Conservation (phyloP, 1,284 basidiomycete genomes). For the Takashimella koratensis region DNA sequence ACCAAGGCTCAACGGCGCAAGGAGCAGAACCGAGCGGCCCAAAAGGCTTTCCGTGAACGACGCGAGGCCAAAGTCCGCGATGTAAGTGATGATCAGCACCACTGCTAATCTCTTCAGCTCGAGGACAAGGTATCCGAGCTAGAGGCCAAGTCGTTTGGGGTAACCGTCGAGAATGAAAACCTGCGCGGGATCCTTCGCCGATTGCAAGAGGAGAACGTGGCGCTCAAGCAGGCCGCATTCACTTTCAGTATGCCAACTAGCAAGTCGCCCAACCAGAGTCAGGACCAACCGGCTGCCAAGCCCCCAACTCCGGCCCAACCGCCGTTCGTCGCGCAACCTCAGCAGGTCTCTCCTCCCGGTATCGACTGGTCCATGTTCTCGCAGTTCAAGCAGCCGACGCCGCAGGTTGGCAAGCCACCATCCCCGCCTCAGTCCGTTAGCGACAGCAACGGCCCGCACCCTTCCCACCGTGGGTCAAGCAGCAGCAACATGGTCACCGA, state of each 20-base stretch:
- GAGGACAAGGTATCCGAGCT: constrained; percentile 48
- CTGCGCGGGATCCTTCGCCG: constrained; percentile 46
- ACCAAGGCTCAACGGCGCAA: constrained; percentile 46
- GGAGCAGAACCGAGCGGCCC: constrained; percentile 50
- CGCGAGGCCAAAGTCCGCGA: constrained; percentile 48
- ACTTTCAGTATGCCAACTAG: constrained; percentile 46
- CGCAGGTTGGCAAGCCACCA: constrained; percentile 32
- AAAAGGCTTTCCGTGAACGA: constrained; percentile 50
- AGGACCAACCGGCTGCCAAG: not conserved
- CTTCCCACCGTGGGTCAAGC: constrained; percentile 18
- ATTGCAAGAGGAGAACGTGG: constrained; percentile 49
- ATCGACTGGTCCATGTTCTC: constrained; percentile 18
- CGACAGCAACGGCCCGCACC: constrained; percentile 29
- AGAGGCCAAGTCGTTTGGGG: constrained; percentile 44
- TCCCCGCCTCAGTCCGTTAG: constrained; percentile 32
- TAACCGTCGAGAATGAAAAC: constrained; percentile 48
- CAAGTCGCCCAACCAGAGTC: constrained; percentile 4
- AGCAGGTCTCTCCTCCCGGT: not conserved
- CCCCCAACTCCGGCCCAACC: constrained; percentile 2
- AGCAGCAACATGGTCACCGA: constrained; percentile 9
- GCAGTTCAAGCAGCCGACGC: constrained; percentile 7
- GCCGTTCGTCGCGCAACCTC: not conserved
- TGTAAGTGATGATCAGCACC: constrained; percentile 26
- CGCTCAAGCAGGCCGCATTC: constrained; percentile 46
- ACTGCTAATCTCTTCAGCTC: constrained; percentile 26